These are phyloP conservation scores for Cercospora canescens DNA, from an alignment of 2,329 filamentous ascomycete species.

Conservation along the genomic window DNA sequence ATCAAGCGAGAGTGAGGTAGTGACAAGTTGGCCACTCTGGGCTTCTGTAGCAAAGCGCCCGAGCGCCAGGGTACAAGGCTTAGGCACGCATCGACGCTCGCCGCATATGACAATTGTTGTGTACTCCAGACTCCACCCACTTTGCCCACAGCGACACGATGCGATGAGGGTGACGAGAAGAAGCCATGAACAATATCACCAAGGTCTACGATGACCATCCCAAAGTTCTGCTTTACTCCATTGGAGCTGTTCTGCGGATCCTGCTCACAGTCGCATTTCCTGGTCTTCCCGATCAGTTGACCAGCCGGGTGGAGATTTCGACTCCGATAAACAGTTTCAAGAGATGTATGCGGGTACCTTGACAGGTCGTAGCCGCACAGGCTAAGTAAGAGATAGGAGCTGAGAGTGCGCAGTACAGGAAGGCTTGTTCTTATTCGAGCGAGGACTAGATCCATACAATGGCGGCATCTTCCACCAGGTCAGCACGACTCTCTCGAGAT, in stretches of 20 bases:
- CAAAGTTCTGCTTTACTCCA: constrained; percentile 69
- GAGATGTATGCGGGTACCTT: constrained; percentile 63
- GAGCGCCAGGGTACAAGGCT: neutral
- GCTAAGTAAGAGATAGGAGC: constrained; percentile 28
- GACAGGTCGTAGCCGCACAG: neutral
- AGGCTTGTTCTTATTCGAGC: constrained; percentile 91
- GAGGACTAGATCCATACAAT: constrained; percentile 96
- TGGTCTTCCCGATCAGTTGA: constrained; percentile 78
- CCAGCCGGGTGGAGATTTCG: constrained; percentile 90
- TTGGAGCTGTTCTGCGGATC: constrained; percentile 76
- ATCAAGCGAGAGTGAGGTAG: no score
- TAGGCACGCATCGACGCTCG: neutral
- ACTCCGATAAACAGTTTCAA: constrained; percentile 98
- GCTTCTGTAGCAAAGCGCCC: no score
- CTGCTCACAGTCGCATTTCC: constrained; percentile 80
- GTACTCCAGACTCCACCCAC: neutral
- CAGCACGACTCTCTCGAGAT: constrained; percentile 12
- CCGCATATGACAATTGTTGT: neutral
- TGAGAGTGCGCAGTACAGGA: constrained; percentile 72
- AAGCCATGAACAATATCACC: constrained; percentile 25
- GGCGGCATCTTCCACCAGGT: constrained; percentile 79
- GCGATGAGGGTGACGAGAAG: constrained; percentile 6
- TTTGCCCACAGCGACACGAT: constrained; percentile 12
- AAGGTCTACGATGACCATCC: constrained; percentile 35
- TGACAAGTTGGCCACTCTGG: no score